Evolutionary conservation across 768 basidiomycete species (phyloP).

Genomic region (Clavulina sp.): DNA sequence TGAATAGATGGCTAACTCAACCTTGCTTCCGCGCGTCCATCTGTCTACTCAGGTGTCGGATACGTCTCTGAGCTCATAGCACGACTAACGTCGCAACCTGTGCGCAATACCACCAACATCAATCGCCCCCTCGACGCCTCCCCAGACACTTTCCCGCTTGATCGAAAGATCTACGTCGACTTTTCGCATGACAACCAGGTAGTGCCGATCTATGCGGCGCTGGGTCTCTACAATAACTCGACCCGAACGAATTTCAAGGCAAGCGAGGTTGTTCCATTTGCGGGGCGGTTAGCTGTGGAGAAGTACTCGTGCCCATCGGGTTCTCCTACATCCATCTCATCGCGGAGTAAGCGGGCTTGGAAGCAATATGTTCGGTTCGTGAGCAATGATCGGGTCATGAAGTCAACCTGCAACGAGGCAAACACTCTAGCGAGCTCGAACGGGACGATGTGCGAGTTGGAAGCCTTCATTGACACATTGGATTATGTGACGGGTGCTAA

Average conservation of each 20-base stretch:
- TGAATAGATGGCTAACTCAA: neutral
- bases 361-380: too few species aligned
- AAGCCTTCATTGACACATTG: too few species aligned
- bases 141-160: conserved; percentile 8
- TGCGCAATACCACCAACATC: conserved; percentile 2
- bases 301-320: conserved; percentile 6
- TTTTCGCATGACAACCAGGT: conserved; percentile 10
- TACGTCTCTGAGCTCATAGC: conserved; percentile 9
- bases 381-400: too few species aligned
- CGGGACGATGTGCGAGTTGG: too few species aligned
- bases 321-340: too few species aligned
- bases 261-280: conserved; percentile 6
- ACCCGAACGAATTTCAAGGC: too few species aligned
- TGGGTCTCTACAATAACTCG: conserved; percentile 8
- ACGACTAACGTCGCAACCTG: conserved; percentile 9
- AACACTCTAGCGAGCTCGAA: too few species aligned
- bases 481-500: too few species aligned
- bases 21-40: too few species aligned
- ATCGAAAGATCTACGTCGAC: conserved; percentile 8
- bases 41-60: neutral
- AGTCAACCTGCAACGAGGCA: too few species aligned
- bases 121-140: conserved; percentile 7
- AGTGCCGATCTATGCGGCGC: conserved; percentile 6
- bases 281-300: conserved; percentile 8
- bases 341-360: too few species aligned